Base-by-base conservation (phyloP, 2,329 filamentous ascomycete genomes). In the Hirsutella minnesotensis region DNA sequence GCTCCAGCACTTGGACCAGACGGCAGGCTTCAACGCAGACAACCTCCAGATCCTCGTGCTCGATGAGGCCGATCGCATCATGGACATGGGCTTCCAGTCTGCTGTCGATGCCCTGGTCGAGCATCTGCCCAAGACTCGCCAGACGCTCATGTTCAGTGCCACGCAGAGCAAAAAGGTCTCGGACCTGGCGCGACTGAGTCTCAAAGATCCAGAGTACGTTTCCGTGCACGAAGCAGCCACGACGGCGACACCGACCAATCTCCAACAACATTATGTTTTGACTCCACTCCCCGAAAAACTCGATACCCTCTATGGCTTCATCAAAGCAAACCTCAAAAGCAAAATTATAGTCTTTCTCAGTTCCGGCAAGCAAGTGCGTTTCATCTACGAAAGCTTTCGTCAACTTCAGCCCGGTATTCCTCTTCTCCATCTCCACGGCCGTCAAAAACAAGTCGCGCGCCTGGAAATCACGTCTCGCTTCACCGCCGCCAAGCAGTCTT, bases 341-440 rank as follows among this genome's bases (percentile, higher is more conserved):
- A 98, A 96, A 63, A 95, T 95, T 3, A 78, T 98, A 18, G 89
- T 96, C 20, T 98, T 98, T 58, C 65, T 98, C 46, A 95, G 88
- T 3, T 94, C 88, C 0, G 89, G 88, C 38, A 98, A 98, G 60
- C 89, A 96, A 57, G 92, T 98, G 16, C 82, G 92, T 13, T 98
- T 95, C 57, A 85, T 92, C 5, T 96, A 94, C 63, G 92, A 98
- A 59, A 81, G 82, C 16, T 90, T 98, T 58, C 79, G 90, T 38
- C 86, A 94, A 53, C 76, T 98, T 59, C 90, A 95, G 57, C 92
- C 94, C 1, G 92, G 92, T 70, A 87, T 96, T 34, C 84, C 90
- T 0, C 69, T 98, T 16, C 75, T 98, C 19, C 92, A 98, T 66
- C 75, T 98, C 15, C 87, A 95, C 59, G 92, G 92, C 2, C 80